Evolutionary conservation across 2,329 filamentous ascomycete species (phyloP).

Genomic region (Drechslerella coelobrocha): DNA sequence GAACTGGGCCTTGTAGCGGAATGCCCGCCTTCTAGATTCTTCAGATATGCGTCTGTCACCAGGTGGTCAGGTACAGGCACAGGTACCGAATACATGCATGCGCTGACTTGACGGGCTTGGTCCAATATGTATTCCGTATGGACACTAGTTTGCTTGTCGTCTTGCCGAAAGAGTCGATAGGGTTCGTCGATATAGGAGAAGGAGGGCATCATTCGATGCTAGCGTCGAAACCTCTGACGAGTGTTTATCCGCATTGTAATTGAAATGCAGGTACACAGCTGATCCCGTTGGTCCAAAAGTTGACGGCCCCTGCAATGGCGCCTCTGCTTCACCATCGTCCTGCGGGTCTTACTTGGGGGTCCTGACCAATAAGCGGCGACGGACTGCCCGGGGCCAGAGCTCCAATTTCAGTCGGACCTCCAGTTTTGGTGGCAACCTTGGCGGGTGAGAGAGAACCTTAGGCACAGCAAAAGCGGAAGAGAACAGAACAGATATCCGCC

Average conservation of each 20-base stretch:
- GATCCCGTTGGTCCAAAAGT: conserved; percentile 50
- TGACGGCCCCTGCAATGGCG: conserved; percentile 48
- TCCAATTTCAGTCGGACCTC: conserved; percentile 47
- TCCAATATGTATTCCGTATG: neutral
- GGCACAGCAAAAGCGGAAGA: too few relatives aligned
- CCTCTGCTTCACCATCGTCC: conserved; percentile 43
- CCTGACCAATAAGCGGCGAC: conserved; percentile 26
- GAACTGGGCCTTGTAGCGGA: neutral
- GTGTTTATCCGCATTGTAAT: conserved; percentile 50
- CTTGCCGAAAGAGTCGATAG: neutral
- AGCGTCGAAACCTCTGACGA: conserved; percentile 46
- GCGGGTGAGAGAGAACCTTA: conserved; percentile 21
- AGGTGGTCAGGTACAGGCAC: neutral
- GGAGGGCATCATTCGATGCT: conserved; percentile 4
- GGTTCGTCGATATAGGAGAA: neutral
- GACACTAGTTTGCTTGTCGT: neutral
- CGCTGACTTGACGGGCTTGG: too few relatives aligned
- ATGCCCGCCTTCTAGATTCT: conserved; percentile 1
- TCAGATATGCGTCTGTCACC: conserved; percentile 2
- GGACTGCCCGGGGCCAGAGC: conserved; percentile 39
- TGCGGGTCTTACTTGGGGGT: conserved; percentile 46
- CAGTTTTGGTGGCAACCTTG: conserved; percentile 44
- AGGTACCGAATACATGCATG: neutral
- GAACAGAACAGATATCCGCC: conserved; percentile 30
- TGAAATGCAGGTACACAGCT: conserved; percentile 51